Evolutionary conservation across 108 stramenopile genomes (phyloP), one percentile per base, ranked within the genome.

Genomic region (Phaeodactylum tricornutum): DNA sequence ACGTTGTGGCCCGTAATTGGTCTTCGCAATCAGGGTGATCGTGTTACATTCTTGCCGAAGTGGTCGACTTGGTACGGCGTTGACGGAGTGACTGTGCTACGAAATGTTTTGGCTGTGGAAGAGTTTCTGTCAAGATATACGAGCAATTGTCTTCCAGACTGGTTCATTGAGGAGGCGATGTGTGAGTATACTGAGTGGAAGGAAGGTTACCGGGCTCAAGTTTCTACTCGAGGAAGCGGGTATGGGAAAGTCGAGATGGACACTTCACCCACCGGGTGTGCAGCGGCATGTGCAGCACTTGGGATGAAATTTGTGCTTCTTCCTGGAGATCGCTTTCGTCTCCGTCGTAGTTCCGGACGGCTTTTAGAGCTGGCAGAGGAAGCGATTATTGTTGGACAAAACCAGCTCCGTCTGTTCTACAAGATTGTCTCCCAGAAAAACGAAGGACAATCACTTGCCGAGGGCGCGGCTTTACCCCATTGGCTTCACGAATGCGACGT

Each of bases 1-100:
- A 77, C 89, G 17, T 67, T 98, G 21, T 98, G 74, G 70, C 97
- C 97, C 14, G 93, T 96, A 32, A 81, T 96, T 44, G 95, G 95
- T 17, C 74, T 98, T 25, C 60, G 92, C 30, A 84, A 79, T 21
- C 88, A 79, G 40, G 94, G 89, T 14, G 93, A 96, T 62, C 64
- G 91, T 30, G 92, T 94, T n/a, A 92, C 87, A 6, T 46, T 96
- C 21, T 83, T 76, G 32, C 47, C 71, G 0, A 88, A 91, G 52
- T 92, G 87, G 88, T 73, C 57, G n/a, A 74, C 87, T 15, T 81
- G 64, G 24, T 74, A 74, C 53, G 90, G 91, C 29, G 54, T 79
- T 17, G 78, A 90, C 60, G 73, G 71, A 15, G 23, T 60, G 23
- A 50, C 67, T 20, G 63, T 66, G 15, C 30, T 87, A 37, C 52